Percentiles rank a stretch among this genome's conserved stretches.
Conservation (phyloP, 306 rosid species). For the Citrullus mucosospermus region DNA sequence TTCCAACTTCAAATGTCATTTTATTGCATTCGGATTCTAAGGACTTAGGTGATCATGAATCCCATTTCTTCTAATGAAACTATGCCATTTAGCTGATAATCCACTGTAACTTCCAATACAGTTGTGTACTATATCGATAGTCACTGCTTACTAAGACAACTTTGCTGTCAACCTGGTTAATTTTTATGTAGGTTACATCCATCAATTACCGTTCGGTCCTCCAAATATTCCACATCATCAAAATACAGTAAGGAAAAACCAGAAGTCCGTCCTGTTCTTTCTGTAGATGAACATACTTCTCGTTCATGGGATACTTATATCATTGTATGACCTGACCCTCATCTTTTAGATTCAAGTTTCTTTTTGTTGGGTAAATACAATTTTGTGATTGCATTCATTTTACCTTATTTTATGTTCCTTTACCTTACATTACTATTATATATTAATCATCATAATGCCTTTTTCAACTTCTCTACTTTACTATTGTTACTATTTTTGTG, state of each 20-base stretch:
- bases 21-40: neutral
- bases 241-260: conserved; percentile 20
- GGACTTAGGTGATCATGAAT: neutral
- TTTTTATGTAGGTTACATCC: conserved; percentile 37
- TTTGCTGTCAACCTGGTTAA: neutral
- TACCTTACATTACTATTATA: neutral
- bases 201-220: conserved; percentile 28
- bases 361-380: neutral
- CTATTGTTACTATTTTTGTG: conserved; percentile 3
- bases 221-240: conserved; percentile 35
- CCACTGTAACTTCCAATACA: neutral
- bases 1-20: neutral
- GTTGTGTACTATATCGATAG: neutral
- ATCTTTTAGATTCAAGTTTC: neutral
- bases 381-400: neutral
- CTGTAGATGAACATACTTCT: conserved; percentile 28
- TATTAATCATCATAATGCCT: neutral
- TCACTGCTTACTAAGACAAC: neutral
- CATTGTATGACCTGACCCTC: conserved; percentile 34
- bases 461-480: neutral
- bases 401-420: neutral
- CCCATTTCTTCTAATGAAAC: neutral
- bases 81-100: neutral
- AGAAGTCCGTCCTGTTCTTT: conserved; percentile 13
- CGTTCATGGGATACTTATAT: conserved; percentile 37